Evolutionary conservation across 2,329 filamentous ascomycete species (phyloP).

Genomic region (Penicillium sp.): DNA sequence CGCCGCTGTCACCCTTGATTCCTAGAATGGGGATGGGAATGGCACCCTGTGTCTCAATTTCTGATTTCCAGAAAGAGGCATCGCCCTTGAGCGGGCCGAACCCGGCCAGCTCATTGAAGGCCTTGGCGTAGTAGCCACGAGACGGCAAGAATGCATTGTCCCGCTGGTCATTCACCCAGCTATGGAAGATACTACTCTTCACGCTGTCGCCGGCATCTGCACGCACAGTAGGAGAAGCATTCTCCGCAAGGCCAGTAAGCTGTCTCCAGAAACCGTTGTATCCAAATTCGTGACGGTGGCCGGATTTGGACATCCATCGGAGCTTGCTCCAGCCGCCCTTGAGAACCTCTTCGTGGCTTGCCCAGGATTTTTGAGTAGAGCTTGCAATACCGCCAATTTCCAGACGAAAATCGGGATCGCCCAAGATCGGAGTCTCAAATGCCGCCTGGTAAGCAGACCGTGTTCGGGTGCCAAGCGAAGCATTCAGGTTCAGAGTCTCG

Average conservation of each 20-base stretch:
- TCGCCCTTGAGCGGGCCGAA: constrained; percentile 81
- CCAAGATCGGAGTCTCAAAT: constrained; percentile 77
- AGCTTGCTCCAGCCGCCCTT: constrained; percentile 75
- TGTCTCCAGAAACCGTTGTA: constrained; percentile 87
- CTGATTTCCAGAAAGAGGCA: constrained; percentile 91
- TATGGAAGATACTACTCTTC: constrained; percentile 82
- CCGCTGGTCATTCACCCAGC: constrained; percentile 74
- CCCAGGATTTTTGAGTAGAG: constrained; percentile 85
- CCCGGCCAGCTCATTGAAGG: constrained; percentile 79
- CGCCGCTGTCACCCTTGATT: constrained; percentile 66
- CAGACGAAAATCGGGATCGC: constrained; percentile 76
- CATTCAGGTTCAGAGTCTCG: constrained; percentile 83
- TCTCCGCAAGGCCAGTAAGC: constrained; percentile 71
- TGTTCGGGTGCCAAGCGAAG: constrained; percentile 84
- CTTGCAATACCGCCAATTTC: constrained; percentile 79
- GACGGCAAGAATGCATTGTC: constrained; percentile 84
- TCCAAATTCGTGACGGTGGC: constrained; percentile 72
- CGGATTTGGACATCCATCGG: constrained; percentile 65
- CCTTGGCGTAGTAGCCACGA: constrained; percentile 75
- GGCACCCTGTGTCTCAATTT: constrained; percentile 76
- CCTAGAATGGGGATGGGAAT: constrained; percentile 71
- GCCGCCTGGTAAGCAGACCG: constrained; percentile 86
- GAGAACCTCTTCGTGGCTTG: constrained; percentile 86
- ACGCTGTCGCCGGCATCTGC: constrained; percentile 85
- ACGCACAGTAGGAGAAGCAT: constrained; percentile 77